These are phyloP conservation scores for Neohortaea acidophila DNA, from an alignment of 495 filamentous ascomycete species.

Conservation along the genomic window DNA sequence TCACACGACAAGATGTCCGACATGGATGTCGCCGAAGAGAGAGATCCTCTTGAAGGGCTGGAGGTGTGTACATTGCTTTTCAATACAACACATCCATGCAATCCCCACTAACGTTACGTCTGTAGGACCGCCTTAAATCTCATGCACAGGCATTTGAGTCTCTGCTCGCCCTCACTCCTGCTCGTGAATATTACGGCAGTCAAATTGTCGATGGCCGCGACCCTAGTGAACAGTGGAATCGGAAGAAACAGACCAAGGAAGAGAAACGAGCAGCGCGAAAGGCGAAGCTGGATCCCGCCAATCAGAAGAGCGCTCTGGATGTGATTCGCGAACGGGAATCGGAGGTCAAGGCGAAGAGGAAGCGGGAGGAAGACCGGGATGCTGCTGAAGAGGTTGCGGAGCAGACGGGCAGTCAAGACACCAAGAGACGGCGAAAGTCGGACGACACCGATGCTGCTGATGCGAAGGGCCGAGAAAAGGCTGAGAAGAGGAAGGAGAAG, in stretches of 20 bases:
- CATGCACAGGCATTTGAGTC: slow-evolving; percentile 83
- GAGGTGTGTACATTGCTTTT: too few relatives aligned
- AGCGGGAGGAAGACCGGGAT: slow-evolving; percentile 24
- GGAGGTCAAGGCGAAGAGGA: slow-evolving; percentile 20
- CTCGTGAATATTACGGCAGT: slow-evolving; percentile 67
- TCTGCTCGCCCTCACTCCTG: slow-evolving; percentile 80
- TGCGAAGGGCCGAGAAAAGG: slow-evolving; percentile 27
- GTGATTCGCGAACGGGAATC: slow-evolving; percentile 34
- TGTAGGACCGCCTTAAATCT: slow-evolving; percentile 67
- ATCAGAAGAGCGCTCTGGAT: slow-evolving; percentile 51
- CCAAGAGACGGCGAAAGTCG: slow-evolving; percentile 30
- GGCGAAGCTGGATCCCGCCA: slow-evolving; percentile 63
- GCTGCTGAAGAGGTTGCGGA: slow-evolving; percentile 35
- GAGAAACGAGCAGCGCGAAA: slow-evolving; percentile 26
- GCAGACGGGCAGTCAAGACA: slow-evolving; percentile 22
- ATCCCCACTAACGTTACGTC: slow-evolving; percentile 6
- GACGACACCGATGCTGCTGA: slow-evolving; percentile 18
- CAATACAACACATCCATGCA: slow-evolving; percentile 11
- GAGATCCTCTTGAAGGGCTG: slow-evolving; percentile 19
- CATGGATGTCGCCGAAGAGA: too few relatives aligned
- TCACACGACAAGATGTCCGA: too few relatives aligned
- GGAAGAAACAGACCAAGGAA: slow-evolving; percentile 32
- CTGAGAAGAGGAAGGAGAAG: slow-evolving; percentile 28
- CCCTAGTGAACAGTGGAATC: slow-evolving; percentile 28
- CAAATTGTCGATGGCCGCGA: slow-evolving; percentile 13